A percentile compares a stretch with the other conserved stretches of the same genome.
Conservation (phyloP, 2,329 filamentous ascomycete species). For the Anthostomella pinea region DNA sequence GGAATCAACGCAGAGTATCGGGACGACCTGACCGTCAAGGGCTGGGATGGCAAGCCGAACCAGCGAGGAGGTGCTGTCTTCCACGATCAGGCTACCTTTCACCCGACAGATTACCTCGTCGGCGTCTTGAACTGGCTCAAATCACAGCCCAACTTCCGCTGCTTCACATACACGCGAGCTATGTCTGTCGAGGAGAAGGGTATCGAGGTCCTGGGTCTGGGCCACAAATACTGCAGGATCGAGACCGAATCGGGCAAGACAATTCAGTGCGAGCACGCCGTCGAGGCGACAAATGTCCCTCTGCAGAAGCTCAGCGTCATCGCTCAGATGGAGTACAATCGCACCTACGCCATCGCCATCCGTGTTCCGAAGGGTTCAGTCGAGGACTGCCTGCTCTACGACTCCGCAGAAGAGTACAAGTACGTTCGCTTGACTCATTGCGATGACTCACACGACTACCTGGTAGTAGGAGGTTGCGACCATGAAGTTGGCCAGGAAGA, state of each 20-base stretch:
- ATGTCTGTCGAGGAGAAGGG: conserved; percentile 47
- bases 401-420: conserved; percentile 53
- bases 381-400: conserved; percentile 55
- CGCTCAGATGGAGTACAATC: conserved; percentile 50
- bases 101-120: conserved; percentile 54
- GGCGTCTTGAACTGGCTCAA: conserved; percentile 51
- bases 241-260: conserved; percentile 44
- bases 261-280: conserved; percentile 45
- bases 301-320: conserved; percentile 54
- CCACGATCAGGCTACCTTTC: conserved; percentile 50
- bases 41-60: conserved; percentile 49
- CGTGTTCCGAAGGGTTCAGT: conserved; percentile 49
- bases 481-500: conserved; percentile 56
- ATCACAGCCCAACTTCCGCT: conserved; percentile 50
- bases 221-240: conserved; percentile 44
- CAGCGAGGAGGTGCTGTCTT: conserved; percentile 50
- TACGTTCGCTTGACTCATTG: conserved; percentile 53
- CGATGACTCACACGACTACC: conserved; percentile 52
- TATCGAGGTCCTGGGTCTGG: conserved; percentile 41
- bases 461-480: conserved; percentile 55
- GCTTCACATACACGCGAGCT: conserved; percentile 50
- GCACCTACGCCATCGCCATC: conserved; percentile 56
- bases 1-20: conserved; percentile 42
- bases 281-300: conserved; percentile 54
- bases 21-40: conserved; percentile 44